Conservation (phyloP, 805 yeast genomes). For the Starmerella sp. region DNA sequence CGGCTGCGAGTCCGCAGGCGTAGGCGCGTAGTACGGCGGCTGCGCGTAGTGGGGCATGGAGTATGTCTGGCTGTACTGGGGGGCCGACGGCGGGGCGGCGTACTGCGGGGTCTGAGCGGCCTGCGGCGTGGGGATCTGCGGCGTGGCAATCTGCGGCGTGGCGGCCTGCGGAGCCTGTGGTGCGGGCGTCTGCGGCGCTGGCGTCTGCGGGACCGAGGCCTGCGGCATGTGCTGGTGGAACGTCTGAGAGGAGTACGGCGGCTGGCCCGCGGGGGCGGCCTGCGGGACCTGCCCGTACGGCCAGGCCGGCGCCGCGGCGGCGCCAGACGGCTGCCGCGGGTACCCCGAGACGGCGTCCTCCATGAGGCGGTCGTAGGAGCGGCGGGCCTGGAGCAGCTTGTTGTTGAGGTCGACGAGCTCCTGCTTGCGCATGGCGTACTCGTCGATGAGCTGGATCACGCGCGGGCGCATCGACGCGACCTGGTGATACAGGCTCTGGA, state of each 20-base stretch:
- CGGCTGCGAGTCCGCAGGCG: not conserved
- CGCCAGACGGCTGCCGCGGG: conserved; percentile 19
- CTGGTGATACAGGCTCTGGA: conserved; percentile 62
- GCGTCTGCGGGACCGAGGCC: no score
- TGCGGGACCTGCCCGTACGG: not conserved
- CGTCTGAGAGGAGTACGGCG: not conserved
- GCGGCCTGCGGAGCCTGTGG: not conserved
- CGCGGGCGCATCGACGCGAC: conserved; percentile 63
- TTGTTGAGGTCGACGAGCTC: conserved; percentile 63
- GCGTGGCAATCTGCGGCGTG: not conserved
- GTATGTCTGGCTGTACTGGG: not conserved
- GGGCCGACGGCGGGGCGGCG: not conserved
- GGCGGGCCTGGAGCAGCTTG: conserved; percentile 58
- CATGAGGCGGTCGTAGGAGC: conserved; percentile 56
- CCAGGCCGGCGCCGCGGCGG: conserved; percentile 5
- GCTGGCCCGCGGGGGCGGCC: not conserved
- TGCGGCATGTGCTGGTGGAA: not conserved
- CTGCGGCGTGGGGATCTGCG: conserved; percentile 2
- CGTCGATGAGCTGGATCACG: conserved; percentile 63
- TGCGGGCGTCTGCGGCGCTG: no score
- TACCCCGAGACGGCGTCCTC: conserved; percentile 34
- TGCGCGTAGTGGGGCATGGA: not conserved
- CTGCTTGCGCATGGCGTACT: conserved; percentile 63
- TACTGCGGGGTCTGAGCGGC: not conserved
- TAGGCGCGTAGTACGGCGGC: not conserved